Base-by-base conservation (phyloP, 768 basidiomycete genomes). In the Pulveroboletus sp. region DNA sequence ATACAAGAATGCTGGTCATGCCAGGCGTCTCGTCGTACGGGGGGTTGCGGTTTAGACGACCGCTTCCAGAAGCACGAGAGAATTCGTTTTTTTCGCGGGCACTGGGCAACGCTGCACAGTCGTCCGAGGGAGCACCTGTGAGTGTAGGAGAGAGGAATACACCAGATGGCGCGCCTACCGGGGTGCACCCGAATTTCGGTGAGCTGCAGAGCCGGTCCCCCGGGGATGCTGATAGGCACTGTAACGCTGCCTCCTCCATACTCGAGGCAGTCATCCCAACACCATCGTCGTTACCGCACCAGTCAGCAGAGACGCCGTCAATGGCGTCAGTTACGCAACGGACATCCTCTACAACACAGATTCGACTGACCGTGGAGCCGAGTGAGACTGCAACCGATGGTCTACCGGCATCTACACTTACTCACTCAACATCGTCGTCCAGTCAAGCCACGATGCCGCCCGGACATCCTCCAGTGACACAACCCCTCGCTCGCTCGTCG, bases 1-100 rank as follows among this genome's bases (percentile, higher is more conserved):
- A 26, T 11, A 0, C 41, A 18, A 31, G 48, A 11, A n/a, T 40
- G 36, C 7, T 66, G 15, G 41, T 47, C 4, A 55, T 66, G 33
- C 64, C 64, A 5, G 57, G 64, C 24, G 53, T 65, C 17, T 66
- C 63, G 17, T 55, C 18, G 30, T 66, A 59, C 46, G 51, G 49
- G 39, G 47, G 57, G 1, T 37, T 61, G 2, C 53, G 64, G 42
- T 65, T 59, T 41, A 66, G 50, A 39, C 57, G 64, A 7, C 38
- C 53, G 6, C 30, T 37, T 24, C 43, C 33, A 0, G 54, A 54
- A 18, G 37, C 27, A 24, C 33, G 57, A 6, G 57, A 57, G 11
- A 59, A 57, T 12, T 5, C 59, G 4, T 66, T 65, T 49, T 65
- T 64, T 39, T 65, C 64, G 21, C 54, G 64, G 21, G 64, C 50